Percentiles rank a stretch among this genome's conserved stretches.
These are phyloP conservation scores for Taphrina sp. DNA, from an alignment of 1,139 yeast species.

Conservation along the genomic window DNA sequence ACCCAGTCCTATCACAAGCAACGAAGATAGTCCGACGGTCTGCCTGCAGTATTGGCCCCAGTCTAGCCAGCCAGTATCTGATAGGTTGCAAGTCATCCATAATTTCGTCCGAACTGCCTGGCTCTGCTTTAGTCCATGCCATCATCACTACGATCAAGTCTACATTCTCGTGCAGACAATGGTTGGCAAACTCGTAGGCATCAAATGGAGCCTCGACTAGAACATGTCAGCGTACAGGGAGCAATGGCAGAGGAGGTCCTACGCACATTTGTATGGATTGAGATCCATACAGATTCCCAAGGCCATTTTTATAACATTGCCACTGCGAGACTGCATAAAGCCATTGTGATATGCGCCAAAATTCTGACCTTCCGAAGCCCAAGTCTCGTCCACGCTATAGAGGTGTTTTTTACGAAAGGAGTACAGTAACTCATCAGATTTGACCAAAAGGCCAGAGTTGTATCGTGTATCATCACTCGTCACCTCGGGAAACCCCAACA, in stretches of 20 bases:
- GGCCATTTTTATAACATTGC: conserved; percentile 46
- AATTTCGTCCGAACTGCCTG: conserved; percentile 37
- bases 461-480: conserved; percentile 43
- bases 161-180: conserved; percentile 50
- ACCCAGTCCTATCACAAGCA: conserved; percentile 69
- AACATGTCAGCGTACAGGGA: background rate
- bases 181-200: conserved; percentile 67
- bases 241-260: background rate
- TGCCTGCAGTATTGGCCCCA: conserved; percentile 59
- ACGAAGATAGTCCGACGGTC: conserved; percentile 43
- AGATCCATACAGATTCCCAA: conserved; percentile 96
- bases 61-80: conserved; percentile 70
- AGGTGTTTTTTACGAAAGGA: conserved; percentile 77
- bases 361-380: conserved; percentile 73
- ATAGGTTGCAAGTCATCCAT: conserved; percentile 48
- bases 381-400: conserved; percentile 72
- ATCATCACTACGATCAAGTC: conserved; percentile 71
- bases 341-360: conserved; percentile 31
- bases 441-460: conserved; percentile 70
- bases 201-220: conserved; percentile 57
- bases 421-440: conserved; percentile 53
- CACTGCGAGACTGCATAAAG: conserved; percentile 37
- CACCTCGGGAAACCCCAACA: conserved; percentile 74
- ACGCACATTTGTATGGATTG: conserved; percentile 78
- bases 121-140: conserved; percentile 63